Evolutionary conservation across 169 alveolate species (phyloP), one percentile per base, ranked within the genome.

Genomic region (Plasmodium yoelii): DNA sequence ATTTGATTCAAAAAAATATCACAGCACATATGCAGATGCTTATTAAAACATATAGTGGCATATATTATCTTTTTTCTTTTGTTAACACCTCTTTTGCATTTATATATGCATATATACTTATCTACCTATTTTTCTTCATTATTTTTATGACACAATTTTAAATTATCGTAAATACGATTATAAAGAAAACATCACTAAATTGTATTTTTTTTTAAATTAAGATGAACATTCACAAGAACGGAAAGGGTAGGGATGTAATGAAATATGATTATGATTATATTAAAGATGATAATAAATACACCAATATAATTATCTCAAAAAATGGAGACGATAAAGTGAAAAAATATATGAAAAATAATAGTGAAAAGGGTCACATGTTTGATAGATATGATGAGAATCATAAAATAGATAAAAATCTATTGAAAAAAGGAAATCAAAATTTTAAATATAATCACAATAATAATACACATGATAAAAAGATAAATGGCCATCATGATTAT

Each of bases 281-380:
- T 46, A 70, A 26, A 73, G 34, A 49, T 22, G 59, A 55, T 56
- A 56, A 39, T 73, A 73, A 34, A 34, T 34, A 51, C 87, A n/a
- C n/a, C 12, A 53, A 73, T n/a, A 26, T 26, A 28, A 13, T 19
- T 53, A 28, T 2, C 34, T 39, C 61, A 22, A 42, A 42, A 59
- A 73, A 53, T 73, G 18, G 42, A 47, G 28, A 73, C 59, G 87
- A 73, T 55, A 73, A 49, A 46, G 59, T 22, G 5, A 73, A 57
- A 5, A 56, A 56, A 61, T 44, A 34, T 57, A 73, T 56, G 13
- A 73, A 39, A 15, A 42, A n/a, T 22, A 39, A 12, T 15, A 57
- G 59, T 47, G 55, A 44, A 26, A 73, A 24, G 24, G 87, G 61
- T 12, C 42, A 24, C 24, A 28, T 70, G 34, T 44, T 56, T 56